Percentiles rank a stretch among this genome's conserved stretches.
Evolutionary conservation across 1,284 basidiomycete species (phyloP).

Genomic region (Takashimella tepidaria): DNA sequence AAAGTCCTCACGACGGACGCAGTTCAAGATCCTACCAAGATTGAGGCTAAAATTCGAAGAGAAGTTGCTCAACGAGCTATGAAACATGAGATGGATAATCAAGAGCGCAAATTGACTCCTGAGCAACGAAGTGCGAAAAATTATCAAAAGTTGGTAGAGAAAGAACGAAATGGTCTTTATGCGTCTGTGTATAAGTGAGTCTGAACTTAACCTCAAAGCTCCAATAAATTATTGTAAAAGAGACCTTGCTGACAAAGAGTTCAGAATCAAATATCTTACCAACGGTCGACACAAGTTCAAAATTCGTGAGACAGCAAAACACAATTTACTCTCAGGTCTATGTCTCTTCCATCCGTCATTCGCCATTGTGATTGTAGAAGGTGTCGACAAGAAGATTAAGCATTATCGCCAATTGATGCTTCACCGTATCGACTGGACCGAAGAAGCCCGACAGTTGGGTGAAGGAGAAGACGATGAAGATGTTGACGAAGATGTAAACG

Average conservation of each 20-base stretch:
- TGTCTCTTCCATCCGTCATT: constrained; percentile 85
- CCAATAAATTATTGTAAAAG: too few relatives aligned
- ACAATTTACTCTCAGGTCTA: constrained; percentile 78
- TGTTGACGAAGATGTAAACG: constrained; percentile 40
- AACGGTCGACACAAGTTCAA: constrained; percentile 94
- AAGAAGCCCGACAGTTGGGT: constrained; percentile 73
- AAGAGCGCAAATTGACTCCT: constrained; percentile 81
- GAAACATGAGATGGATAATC: constrained; percentile 85
- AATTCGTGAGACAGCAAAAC: constrained; percentile 91
- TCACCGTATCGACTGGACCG: constrained; percentile 88
- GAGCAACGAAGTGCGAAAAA: constrained; percentile 83
- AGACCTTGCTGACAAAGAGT: too few relatives aligned
- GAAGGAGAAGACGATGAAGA: constrained; percentile 59
- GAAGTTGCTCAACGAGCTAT: constrained; percentile 88
- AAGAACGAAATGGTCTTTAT: constrained; percentile 80
- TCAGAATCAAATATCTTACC: constrained; percentile 77
- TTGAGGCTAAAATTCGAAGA: constrained; percentile 87
- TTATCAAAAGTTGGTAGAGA: constrained; percentile 73
- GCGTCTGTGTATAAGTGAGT: constrained; percentile 86
- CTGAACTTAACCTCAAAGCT: too few relatives aligned
- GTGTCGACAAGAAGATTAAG: constrained; percentile 76
- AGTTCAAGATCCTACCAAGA: constrained; percentile 89
- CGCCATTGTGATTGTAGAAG: constrained; percentile 89
- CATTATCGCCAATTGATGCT: constrained; percentile 86
- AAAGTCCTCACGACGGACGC: constrained; percentile 95